Base-by-base conservation (phyloP, 1,284 basidiomycete genomes). In the Grifola frondosa region DNA sequence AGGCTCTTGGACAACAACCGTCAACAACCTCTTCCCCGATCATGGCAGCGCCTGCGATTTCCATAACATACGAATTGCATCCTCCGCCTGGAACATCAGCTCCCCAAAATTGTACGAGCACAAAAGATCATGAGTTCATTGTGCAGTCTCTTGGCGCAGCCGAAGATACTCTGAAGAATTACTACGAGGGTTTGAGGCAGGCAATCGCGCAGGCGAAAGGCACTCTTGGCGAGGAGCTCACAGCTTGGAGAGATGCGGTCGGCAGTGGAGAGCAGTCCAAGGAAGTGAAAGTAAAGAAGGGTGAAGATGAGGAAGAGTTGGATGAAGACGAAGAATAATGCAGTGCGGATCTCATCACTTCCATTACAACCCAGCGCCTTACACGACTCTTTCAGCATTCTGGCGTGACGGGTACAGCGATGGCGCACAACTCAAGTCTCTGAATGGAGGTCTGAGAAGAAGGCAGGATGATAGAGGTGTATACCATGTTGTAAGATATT, bases 181-280 rank as follows among this genome's bases (percentile, higher is more conserved):
- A 81, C 58, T 88, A 86, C 49, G 60, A 62, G 2, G 64, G 63
- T 5, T 59, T 88, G 33, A 68, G 72, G 48, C 61, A 57, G 11
- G 69, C 77, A n/a, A 67, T 86, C 30, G 63, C 65, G 21, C 62
- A 67, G 25, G 81, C 80, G 16, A 78, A 70, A 51, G 65, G 67
- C 35, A 63, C 69, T 21, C 49, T 84, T 13, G 84, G 85, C 11
- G 71, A 77, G 38, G 80, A 84, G 48, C 59, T 88, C 56, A 87
- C 85, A 0, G 68, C 60, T 3, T 88, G 84, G 85, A 73, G 80
- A 55, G 84, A 88, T 61, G 72, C 73, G 4, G 77, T 86, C 6
- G 82, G 83, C 9, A 80, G 73, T 30, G 59, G 63, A 11, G 84
- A 88, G 59, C 57, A 74, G 48, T 68, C 54, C n/a, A 71, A 70